Evolutionary conservation across 139 green algal genomes (phyloP).

Genomic region (Ettlia oleoabundans): DNA sequence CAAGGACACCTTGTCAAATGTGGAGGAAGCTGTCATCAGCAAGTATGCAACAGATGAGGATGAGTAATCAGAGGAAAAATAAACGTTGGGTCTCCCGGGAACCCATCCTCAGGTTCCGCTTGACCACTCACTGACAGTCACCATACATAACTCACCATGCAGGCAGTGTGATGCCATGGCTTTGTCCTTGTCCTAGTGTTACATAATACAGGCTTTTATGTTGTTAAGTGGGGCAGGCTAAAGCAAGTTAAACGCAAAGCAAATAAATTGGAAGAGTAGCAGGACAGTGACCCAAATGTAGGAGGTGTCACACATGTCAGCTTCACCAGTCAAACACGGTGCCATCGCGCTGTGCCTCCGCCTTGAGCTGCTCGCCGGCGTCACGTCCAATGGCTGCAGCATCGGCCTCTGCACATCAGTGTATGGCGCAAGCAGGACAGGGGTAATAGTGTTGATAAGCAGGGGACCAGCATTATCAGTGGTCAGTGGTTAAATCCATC

Average conservation of each 20-base stretch:
- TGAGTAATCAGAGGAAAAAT: constrained; percentile 1
- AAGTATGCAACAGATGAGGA: constrained; percentile 35
- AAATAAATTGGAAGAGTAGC: background rate
- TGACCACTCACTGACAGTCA: too few species aligned
- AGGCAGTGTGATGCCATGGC: too few species aligned
- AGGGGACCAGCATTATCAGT: too few species aligned
- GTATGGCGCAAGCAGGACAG: too few species aligned
- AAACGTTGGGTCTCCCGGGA: background rate
- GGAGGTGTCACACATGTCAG: background rate
- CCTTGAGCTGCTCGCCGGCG: constrained; percentile 85
- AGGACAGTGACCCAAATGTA: background rate
- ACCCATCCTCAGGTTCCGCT: background rate
- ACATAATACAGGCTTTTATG: too few species aligned
- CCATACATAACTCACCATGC: too few species aligned
- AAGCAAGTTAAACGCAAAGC: too few species aligned
- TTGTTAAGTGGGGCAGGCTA: too few species aligned
- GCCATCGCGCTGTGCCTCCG: constrained; percentile 65
- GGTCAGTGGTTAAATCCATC: too few species aligned
- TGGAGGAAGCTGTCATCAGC: constrained; percentile 48
- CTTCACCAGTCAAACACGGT: constrained; percentile 82
- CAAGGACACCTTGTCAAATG: constrained; percentile 39
- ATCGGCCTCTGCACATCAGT: constrained; percentile 60
- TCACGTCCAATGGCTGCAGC: constrained; percentile 70
- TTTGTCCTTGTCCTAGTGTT: too few species aligned
- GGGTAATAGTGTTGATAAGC: too few species aligned